Percentiles rank a stretch among this genome's conserved stretches.
phyloP scores from a whole-genome alignment of 139 green algal genomes.

The Zygnema cylindricum region DNA sequence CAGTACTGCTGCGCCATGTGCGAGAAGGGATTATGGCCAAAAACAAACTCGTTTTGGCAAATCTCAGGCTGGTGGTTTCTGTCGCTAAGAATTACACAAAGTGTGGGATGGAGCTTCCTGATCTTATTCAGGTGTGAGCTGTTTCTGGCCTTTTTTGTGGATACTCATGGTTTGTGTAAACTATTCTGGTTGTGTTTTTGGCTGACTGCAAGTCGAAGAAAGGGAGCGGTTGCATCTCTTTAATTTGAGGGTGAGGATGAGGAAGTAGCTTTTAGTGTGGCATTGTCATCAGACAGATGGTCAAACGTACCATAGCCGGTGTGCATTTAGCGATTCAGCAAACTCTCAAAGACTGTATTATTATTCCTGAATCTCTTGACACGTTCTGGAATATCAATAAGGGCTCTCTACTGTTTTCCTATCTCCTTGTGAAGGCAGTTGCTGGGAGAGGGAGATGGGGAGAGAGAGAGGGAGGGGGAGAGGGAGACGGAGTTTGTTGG shows the following conservation, averaged over 20 bases:
- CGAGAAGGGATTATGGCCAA: slow-evolving; percentile 31
- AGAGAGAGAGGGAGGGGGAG: neutral
- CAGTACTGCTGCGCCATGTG: slow-evolving; percentile 19
- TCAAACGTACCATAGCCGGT: neutral
- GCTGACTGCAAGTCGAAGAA: too few relatives aligned
- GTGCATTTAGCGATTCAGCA: neutral
- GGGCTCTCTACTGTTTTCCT: slow-evolving; percentile 7
- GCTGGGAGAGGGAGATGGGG: neutral
- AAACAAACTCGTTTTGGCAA: slow-evolving; percentile 45
- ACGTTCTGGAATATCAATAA: neutral
- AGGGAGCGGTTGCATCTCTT: neutral
- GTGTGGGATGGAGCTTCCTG: slow-evolving; percentile 43
- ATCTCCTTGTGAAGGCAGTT: neutral
- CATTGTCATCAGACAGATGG: neutral
- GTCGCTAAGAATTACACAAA: slow-evolving; percentile 55
- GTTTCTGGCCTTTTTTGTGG: too few relatives aligned
- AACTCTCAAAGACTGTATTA: neutral
- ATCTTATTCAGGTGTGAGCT: slow-evolving; percentile 54
- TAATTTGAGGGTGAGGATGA: neutral
- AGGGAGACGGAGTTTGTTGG: neutral
- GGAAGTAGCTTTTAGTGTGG: neutral
- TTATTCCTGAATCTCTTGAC: neutral
- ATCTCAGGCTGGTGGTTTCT: slow-evolving; percentile 58
- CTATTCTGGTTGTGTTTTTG: too few relatives aligned
- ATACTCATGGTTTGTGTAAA: too few relatives aligned